Conservation (phyloP, 345 rosid species). For the Jatropha curcas region DNA sequence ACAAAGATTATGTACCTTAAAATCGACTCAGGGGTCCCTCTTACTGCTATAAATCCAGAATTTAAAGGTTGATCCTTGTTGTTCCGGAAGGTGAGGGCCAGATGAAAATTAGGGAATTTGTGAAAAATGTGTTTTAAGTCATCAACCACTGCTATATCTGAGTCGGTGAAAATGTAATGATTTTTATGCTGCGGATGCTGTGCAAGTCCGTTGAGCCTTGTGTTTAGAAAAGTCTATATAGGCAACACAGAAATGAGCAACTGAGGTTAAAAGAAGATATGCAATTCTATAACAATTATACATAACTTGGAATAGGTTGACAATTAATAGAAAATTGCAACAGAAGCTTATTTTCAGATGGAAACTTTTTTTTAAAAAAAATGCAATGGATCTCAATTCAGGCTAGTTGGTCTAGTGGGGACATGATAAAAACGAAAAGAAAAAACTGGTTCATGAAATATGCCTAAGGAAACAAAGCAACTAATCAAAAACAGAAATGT, state of each 20-base stretch:
- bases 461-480: constrained; percentile 8
- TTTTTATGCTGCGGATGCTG: constrained; percentile 34
- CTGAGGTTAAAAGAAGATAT: not conserved
- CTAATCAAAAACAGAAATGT: constrained; percentile 14
- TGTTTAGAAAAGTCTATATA: constrained; percentile 66
- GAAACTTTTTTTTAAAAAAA: not conserved
- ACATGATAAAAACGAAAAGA: not conserved
- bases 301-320: not conserved
- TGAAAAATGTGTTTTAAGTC: constrained; percentile 63
- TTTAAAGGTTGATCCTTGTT: constrained; percentile 92
- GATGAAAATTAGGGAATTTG: constrained; percentile 56
- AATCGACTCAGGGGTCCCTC: constrained; percentile 81
- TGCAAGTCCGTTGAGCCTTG: constrained; percentile 49
- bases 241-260: constrained; percentile 17
- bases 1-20: constrained; percentile 45
- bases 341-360: not conserved
- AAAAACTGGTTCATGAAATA: not conserved
- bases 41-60: constrained; percentile 90
- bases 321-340: too few relatives aligned
- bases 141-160: constrained; percentile 80
- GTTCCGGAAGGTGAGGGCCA: constrained; percentile 92
- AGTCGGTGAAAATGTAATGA: constrained; percentile 85
- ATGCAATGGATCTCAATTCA: not conserved
- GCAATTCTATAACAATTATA: not conserved
- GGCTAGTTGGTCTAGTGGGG: not conserved